Evolutionary conservation across 495 filamentous ascomycete species (phyloP).

Genomic region (Lichenothelia convexa): DNA sequence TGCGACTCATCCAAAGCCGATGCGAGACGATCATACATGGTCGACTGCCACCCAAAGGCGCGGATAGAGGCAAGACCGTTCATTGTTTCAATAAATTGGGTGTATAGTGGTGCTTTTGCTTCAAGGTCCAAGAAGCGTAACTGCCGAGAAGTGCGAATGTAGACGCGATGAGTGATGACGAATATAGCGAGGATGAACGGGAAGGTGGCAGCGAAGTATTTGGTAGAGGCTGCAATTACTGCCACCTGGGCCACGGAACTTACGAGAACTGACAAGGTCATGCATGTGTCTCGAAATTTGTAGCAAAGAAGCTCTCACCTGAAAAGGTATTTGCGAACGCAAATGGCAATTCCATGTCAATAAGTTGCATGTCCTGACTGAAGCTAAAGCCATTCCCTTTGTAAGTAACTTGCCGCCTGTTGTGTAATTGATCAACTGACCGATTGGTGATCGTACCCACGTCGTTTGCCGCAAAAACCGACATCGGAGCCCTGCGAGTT

Average conservation of each 20-base stretch:
- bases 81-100: slow-evolving; percentile 26
- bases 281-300: too few species aligned
- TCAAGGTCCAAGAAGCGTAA: slow-evolving; percentile 18
- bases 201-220: slow-evolving; percentile 32
- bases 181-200: slow-evolving; percentile 23
- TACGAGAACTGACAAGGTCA: too few species aligned
- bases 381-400: too few species aligned
- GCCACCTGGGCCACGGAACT: slow-evolving; percentile 31
- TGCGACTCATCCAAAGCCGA: slow-evolving; percentile 30
- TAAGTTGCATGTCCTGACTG: slow-evolving; percentile 28
- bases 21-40: slow-evolving; percentile 8
- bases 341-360: slow-evolving; percentile 25
- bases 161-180: slow-evolving; percentile 14
- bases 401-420: too few species aligned
- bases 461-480: too few species aligned
- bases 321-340: slow-evolving; percentile 4
- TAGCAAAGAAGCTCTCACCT: slow-evolving; percentile 32
- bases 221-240: slow-evolving; percentile 30
- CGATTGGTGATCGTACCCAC: too few species aligned
- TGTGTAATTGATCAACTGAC: too few species aligned
- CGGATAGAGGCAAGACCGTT: slow-evolving; percentile 30
- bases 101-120: slow-evolving; percentile 16
- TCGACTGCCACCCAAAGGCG: slow-evolving; percentile 32
- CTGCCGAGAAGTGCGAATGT: slow-evolving; percentile 19
- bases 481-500: too few species aligned